Conservation (phyloP, 805 yeast species). For the Priceomyces carsonii region DNA sequence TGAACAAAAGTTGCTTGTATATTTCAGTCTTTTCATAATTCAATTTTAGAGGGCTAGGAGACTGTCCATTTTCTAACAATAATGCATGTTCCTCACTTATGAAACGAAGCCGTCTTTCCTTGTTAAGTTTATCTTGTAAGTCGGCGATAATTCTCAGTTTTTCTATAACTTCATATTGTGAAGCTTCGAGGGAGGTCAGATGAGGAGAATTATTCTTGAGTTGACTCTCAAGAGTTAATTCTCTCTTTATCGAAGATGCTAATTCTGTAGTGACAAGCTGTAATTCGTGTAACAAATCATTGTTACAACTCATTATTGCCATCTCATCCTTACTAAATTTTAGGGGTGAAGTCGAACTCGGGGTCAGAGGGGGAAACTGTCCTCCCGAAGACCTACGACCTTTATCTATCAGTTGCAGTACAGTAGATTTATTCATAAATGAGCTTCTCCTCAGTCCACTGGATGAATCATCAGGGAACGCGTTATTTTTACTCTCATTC, state of each 20-base stretch:
- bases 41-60: constrained; percentile 56
- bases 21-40: constrained; percentile 57
- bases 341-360: constrained; percentile 7
- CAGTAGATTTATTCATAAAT: constrained; percentile 2
- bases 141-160: constrained; percentile 41
- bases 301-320: constrained; percentile 60
- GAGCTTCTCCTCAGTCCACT: constrained; percentile 9
- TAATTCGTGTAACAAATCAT: constrained; percentile 59
- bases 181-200: constrained; percentile 5
- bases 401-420: neutral
- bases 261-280: constrained; percentile 70
- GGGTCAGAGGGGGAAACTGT: constrained; percentile 8
- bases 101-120: constrained; percentile 64
- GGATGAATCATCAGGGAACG: constrained; percentile 8
- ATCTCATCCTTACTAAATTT: constrained; percentile 60
- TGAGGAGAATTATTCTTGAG: constrained; percentile 21
- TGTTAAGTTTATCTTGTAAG: constrained; percentile 57
- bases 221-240: constrained; percentile 56
- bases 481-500: constrained; percentile 11
- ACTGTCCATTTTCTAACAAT: constrained; percentile 51
- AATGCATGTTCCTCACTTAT: constrained; percentile 72
- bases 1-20: constrained; percentile 45
- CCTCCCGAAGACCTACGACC: neutral
- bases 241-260: constrained; percentile 71
- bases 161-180: constrained; percentile 7